These are phyloP conservation scores for Tolypocladium tropicale DNA, from an alignment of 2,329 filamentous ascomycete species.

Conservation along the genomic window DNA sequence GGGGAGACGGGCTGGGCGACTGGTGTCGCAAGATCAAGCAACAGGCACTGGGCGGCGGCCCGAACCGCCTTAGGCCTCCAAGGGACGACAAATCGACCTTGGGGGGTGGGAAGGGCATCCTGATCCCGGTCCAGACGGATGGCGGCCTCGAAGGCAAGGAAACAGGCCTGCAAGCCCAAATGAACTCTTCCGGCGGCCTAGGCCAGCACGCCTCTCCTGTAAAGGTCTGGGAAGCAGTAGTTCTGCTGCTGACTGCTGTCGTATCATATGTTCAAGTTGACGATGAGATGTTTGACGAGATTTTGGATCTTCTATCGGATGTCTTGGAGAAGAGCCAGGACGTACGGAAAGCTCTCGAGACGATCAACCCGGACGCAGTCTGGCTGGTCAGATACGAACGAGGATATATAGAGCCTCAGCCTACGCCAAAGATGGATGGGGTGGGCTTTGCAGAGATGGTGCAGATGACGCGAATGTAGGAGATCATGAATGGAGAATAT, in stretches of 20 bases:
- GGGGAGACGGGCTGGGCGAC: conserved; percentile 42
- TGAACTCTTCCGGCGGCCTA: conserved; percentile 25
- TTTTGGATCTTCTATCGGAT: conserved; percentile 51
- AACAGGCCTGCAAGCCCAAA: conserved; percentile 2
- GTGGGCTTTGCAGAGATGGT: conserved; percentile 25
- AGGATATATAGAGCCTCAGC: conserved; percentile 25
- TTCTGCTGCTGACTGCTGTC: conserved; percentile 49
- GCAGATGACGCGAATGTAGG: conserved; percentile 5
- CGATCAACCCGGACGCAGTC: conserved; percentile 62
- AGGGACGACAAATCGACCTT: neutral
- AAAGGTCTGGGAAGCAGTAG: conserved; percentile 54
- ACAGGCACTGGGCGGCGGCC: conserved; percentile 20
- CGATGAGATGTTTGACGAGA: conserved; percentile 61
- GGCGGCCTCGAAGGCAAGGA: conserved; percentile 10
- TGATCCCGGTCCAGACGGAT: conserved; percentile 21
- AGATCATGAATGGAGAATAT: conserved; percentile 1
- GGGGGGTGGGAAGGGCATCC: conserved; percentile 9
- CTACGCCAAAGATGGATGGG: conserved; percentile 32
- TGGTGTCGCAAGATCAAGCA: conserved; percentile 37
- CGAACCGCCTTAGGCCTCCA: conserved; percentile 3
- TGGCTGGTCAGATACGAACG: conserved; percentile 54
- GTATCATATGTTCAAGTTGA: conserved; percentile 53
- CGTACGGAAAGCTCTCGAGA: conserved; percentile 48
- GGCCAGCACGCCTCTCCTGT: conserved; percentile 51
- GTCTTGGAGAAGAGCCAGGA: conserved; percentile 32